Base-by-base conservation (phyloP, 1,139 yeast species). In the Lodderomyces orthopsilosis region DNA sequence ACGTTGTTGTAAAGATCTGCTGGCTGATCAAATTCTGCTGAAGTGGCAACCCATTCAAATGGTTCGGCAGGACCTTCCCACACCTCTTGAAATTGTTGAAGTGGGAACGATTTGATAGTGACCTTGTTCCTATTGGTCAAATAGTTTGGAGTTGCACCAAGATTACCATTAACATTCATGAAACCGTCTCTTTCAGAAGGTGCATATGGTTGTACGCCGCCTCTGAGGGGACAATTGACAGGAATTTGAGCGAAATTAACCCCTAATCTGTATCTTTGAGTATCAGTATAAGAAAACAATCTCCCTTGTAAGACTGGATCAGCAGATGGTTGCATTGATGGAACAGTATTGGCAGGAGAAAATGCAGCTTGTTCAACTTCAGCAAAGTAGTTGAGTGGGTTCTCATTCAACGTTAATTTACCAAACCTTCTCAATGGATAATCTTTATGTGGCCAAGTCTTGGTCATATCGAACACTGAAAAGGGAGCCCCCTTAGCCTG, bases 1-100 rank as follows among this genome's bases (percentile, higher is more conserved):
- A 85, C 93, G 47, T 83, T 72, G 48, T 83, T 72, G 83, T 72
- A 78, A 86, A 91, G 62, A 74, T 53, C 72, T 65, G 55, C 64
- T 71, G 66, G 85, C 75, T 57, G 96, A 77, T 68, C 84, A 87
- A 58, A 75, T 63, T 89, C 96, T 44, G 71, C 74, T 44, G 76
- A 84, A 46, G 83, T 85, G 35, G 77, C 77, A 50, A 78, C 76
- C 96, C 96, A 90, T 72, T 88, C 93, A 82, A 81, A 86, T 55
- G 89, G 87, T 51, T 83, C 73, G 44, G 95, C 96, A 51, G 94
- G 83, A 48, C 97, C 97, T 46, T 75, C 69, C 90, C 95, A 90
- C 50, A 79, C 75, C 69, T 91, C 97, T 65, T 89, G 96, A 51
- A 78, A 79, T 59, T 76, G 75, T 63, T 75, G 79, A 44, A 69